Evolutionary conservation across 75 land plant genomes (phyloP), one percentile per base, ranked within the genome.

Genomic region (Picea glauca): DNA sequence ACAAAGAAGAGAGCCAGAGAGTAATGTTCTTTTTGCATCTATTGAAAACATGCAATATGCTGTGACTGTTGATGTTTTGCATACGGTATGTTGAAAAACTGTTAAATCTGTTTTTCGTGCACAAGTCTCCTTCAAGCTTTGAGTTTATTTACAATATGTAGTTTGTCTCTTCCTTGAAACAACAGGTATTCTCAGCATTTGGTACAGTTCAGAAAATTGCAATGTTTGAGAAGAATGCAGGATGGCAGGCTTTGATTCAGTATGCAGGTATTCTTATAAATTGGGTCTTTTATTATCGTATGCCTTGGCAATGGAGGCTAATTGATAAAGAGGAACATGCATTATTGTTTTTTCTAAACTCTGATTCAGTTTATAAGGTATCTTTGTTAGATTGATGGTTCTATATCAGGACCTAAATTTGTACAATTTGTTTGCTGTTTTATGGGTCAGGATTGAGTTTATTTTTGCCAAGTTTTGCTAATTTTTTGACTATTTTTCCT

Each of bases 31-130:
- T 70, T 91, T 92, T 78, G 94, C 92, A 30, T 87, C 94, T 33
- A 87, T 92, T 75, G 94, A 92, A 74, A 90, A 92, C 65, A 87
- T 92, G 92, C 94, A 85, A 40, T 92, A 90, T 86, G 88, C 81
- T 23, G 94, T 92, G 17, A 92, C 86, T 54, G 80, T 90, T 80
- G 94, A 92, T 64, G 87, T 88, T 76, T 65, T 92, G 43, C 92
- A 90, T 50, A 88, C 78, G 88, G 92, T 92, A 88, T 58, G 15
- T 56, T n/a, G 74, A 23, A 50, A 40, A 68, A 3, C 35, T 64
- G 13, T 31, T 11, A 64, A 13, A 11, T 65, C 20, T 32, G 35
- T 33, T 33, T 33, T 65, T 18, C 20, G 20, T 66, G 31, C 18
- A 65, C 54, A 7, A 74, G 65, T 66, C 6, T 66, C 54, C 0